These are phyloP conservation scores for Phallus indusiatus DNA, from an alignment of 768 basidiomycete species.

Conservation along the genomic window DNA sequence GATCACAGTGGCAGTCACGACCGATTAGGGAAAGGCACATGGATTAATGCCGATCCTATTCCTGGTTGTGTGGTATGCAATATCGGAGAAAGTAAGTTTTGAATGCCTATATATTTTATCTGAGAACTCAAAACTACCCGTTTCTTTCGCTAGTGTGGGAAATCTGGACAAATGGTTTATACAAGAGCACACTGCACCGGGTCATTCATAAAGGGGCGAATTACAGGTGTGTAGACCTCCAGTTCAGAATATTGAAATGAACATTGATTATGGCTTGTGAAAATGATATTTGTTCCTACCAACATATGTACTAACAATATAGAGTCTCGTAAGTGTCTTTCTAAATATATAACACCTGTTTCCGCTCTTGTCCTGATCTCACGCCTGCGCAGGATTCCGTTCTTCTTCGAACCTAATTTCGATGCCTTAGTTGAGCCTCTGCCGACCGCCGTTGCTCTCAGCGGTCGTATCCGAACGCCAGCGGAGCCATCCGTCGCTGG, in stretches of 20 bases:
- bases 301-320: neutral
- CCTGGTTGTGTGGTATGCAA: slow-evolving; percentile 83
- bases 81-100: slow-evolving; percentile 73
- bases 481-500: neutral
- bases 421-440: slow-evolving; percentile 60
- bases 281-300: too few relatives aligned
- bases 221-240: slow-evolving; percentile 37
- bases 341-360: neutral
- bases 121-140: neutral
- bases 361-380: neutral
- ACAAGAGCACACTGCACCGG: slow-evolving; percentile 82
- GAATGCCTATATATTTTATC: neutral
- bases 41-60: slow-evolving; percentile 82
- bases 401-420: slow-evolving; percentile 92
- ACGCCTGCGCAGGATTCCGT: slow-evolving; percentile 52
- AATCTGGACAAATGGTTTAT: slow-evolving; percentile 81
- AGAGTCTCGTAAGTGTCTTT: slow-evolving; percentile 60
- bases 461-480: neutral
- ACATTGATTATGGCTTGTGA: neutral
- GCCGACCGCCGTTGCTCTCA: slow-evolving; percentile 41
- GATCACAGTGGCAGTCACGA: slow-evolving; percentile 11
- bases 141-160: slow-evolving; percentile 58
- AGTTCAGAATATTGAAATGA: neutral
- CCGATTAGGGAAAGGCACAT: slow-evolving; percentile 23
- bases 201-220: slow-evolving; percentile 71